These are phyloP conservation scores for Peronospora belbahrii DNA, from an alignment of 352 stramenopile genomes.

Conservation along the genomic window DNA sequence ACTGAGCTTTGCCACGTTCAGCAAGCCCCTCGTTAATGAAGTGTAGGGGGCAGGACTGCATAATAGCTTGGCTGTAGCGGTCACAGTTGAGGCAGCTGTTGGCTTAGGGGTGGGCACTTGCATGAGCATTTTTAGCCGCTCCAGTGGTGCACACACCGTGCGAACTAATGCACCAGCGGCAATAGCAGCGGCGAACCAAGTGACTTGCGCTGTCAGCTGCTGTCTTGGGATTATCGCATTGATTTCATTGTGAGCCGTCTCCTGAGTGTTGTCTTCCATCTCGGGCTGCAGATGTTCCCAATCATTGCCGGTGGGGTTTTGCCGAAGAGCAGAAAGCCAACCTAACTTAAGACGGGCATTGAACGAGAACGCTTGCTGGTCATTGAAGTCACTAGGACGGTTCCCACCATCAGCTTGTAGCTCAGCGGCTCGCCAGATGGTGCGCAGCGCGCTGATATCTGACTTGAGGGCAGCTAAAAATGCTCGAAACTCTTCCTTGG, in stretches of 20 bases:
- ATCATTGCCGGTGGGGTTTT: slow-evolving; percentile 57
- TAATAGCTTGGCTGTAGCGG: slow-evolving; percentile 3
- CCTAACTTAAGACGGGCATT: slow-evolving; percentile 61
- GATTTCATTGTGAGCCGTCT: slow-evolving; percentile 17
- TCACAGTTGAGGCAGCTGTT: slow-evolving; percentile 1
- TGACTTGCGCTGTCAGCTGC: slow-evolving; percentile 30
- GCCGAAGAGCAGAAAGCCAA: slow-evolving; percentile 66
- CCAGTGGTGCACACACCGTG: slow-evolving; percentile 60
- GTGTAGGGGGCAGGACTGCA: slow-evolving; percentile 28
- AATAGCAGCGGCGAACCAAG: slow-evolving; percentile 60
- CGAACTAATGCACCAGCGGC: slow-evolving; percentile 49
- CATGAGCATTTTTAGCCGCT: slow-evolving; percentile 80
- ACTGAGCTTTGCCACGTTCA: slow-evolving; percentile 64
- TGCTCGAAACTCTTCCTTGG: slow-evolving; percentile 31
- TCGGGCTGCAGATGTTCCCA: slow-evolving; percentile 43
- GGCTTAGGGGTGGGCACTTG: slow-evolving; percentile 40
- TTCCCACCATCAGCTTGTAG: slow-evolving; percentile 40
- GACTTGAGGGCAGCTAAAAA: slow-evolving; percentile 42
- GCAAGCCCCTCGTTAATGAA: slow-evolving; percentile 39
- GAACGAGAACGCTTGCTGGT: slow-evolving; percentile 49
- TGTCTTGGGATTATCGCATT: slow-evolving; percentile 15
- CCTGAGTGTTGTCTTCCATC: slow-evolving; percentile 17
- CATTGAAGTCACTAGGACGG: slow-evolving; percentile 14
- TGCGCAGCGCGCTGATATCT: slow-evolving; percentile 48
- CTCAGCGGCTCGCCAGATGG: slow-evolving; percentile 61